Evolutionary conservation across 495 filamentous ascomycete genomes (phyloP), one percentile per base, ranked within the genome.

Genomic region (Penicillium goetzii): DNA sequence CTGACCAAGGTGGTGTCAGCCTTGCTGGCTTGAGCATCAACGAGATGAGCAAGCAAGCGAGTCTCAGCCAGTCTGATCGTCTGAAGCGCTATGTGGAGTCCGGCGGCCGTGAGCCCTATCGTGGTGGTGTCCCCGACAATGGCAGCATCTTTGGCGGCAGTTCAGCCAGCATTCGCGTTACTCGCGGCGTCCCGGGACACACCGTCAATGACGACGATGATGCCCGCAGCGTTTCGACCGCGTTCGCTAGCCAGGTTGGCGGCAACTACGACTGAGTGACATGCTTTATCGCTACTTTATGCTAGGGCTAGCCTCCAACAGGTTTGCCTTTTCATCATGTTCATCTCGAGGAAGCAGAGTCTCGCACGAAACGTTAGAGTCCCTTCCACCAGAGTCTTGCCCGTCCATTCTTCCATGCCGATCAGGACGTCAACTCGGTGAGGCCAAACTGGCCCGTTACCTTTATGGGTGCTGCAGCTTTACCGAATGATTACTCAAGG

Each of bases 231-330:
- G 86, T 98, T 68, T 96, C 91, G 64, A 97, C 94, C 32, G 92
- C 92, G 8, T 98, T 97, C 79, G 94, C 93, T 43, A 97, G 92
- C 76, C 96, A 98, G 75, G 85, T 97, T 60, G 94, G 91, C 43
- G 89, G 90, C 56, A 90, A 89, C 67, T 97, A 94, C 75, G 93
- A 97, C 79, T 97, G 93, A 97, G 71, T 63, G 57, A 61, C 25
- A 26, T 28, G 34, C 28, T n/a, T 26, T 51, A 56, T 55, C 30
- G 47, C 26, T 52, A 61, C 56, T 56, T 59, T 33, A 62, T 63
- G 25, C 43, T 56, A 58, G 55, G 69, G 65, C 56, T 33, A 52
- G 33, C 62, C 66, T 67, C 59, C 58, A 65, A 60, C 66, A 68
- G 69, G 64, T 45, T 56, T 14, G 60, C 64, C 62, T 53, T 51